A percentile compares a stretch with the other conserved stretches of the same genome.
phyloP scores from a whole-genome alignment of 176 grass and related monocot genomes.

The Bolboschoenus planiculmis region DNA sequence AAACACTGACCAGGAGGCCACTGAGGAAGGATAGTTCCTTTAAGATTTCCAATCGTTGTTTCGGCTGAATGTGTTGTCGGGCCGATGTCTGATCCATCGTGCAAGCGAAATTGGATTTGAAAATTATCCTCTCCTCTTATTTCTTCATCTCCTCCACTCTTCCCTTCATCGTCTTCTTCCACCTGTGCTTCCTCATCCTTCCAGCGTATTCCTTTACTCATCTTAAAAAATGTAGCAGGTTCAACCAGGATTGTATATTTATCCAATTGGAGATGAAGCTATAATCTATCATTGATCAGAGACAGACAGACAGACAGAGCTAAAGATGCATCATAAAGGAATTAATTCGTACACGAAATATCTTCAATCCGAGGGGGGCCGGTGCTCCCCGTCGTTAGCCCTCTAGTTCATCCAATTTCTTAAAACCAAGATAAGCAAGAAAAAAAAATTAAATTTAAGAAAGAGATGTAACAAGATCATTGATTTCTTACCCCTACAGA shows the following conservation, averaged over 20 bases:
- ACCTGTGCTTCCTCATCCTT: constrained; percentile 14
- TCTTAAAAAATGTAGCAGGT: not conserved
- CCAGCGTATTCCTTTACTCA: constrained; percentile 4
- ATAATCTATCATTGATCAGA: not conserved
- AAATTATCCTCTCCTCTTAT: not conserved
- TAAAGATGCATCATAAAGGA: not conserved
- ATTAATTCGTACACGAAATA: not conserved
- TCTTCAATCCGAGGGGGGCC: not conserved
- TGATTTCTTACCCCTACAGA: not conserved
- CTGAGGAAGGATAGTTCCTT: constrained; percentile 24
- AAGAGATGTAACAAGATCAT: not conserved
- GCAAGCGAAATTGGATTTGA: constrained; percentile 21
- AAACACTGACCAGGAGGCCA: constrained; percentile 25
- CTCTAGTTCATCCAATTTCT: not conserved
- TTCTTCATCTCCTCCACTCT: not conserved
- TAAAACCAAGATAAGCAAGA: not conserved
- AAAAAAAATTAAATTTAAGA: not conserved
- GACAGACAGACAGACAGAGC: not conserved
- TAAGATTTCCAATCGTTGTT: constrained; percentile 12
- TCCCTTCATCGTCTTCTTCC: not conserved
- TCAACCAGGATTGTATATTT: not conserved
- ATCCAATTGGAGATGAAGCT: not conserved
- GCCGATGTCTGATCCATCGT: constrained; percentile 24
- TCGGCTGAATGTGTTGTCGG: not conserved
- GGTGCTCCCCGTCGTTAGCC: not conserved